Conservation (phyloP, 441 rosid species). For the Melastoma candidum region DNA sequence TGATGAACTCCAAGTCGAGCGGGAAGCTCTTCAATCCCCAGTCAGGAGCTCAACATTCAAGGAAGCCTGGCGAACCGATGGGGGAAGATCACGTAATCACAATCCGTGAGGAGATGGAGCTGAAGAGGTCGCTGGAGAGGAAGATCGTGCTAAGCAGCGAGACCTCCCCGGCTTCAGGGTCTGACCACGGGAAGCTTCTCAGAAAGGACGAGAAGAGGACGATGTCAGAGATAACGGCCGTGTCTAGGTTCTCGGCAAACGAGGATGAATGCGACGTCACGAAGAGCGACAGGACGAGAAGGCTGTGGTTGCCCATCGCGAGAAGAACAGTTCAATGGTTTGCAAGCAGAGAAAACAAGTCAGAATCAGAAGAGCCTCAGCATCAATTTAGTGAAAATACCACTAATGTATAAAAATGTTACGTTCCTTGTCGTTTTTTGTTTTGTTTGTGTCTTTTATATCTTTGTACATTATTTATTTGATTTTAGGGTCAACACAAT, state of each 20-base stretch:
- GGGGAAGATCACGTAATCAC: not conserved
- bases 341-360: conserved; percentile 9
- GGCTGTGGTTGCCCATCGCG: conserved; percentile 15
- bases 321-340: conserved; percentile 15
- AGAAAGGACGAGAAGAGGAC: not conserved
- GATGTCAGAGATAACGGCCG: no score
- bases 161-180: not conserved
- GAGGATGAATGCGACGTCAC: not conserved
- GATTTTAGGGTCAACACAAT: no score
- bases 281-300: conserved; percentile 9
- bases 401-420: no score
- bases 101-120: conserved; percentile 12
- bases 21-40: conserved; percentile 3
- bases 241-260: conserved; percentile 1
- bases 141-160: not conserved
- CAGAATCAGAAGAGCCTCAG: not conserved
- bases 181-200: not conserved
- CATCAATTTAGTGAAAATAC: no score
- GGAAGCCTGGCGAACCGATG: not conserved
- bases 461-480: no score
- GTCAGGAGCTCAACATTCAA: not conserved
- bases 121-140: conserved; percentile 8
- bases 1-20: conserved; percentile 5
- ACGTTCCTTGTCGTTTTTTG: no score
- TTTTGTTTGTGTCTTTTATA: no score